Base-by-base conservation (phyloP, 2,329 filamentous ascomycete species). In the Laburnicola sp. region DNA sequence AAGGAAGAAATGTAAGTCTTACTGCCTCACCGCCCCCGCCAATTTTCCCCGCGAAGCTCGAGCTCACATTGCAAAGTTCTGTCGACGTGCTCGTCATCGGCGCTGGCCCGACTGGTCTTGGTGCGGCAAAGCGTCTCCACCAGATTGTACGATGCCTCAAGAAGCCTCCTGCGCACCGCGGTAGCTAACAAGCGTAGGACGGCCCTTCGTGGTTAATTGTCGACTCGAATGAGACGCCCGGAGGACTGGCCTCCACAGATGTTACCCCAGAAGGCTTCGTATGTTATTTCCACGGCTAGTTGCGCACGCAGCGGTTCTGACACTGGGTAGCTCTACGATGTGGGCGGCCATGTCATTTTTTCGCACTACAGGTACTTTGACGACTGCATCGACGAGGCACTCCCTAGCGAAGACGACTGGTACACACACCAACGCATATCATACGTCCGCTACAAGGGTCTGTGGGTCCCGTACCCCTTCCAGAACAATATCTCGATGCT, bases 311-410 rank as follows among this genome's bases (percentile, higher is more conserved):
- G 6, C 27, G 30, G 68, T 71, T 51, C 72, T 56, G 11, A 4
- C 40, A n/a, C 47, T 42, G 40, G 9, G 4, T 56, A 72, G 93
- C 85, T 99, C 68, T 99, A 97, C 84, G 94, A 99, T 78, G 94
- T 99, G 67, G 92, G 92, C 74, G 92, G 92, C 67, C 92, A 97
- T 78, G 92, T 97, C 78, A 97, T 97, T 80, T 97, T 97, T 84
- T 97, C 92, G 66, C 92, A 97, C 85, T 99, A 99, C 88, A 97
- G 97, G 81, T 99, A 99, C 86, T 99, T 99, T 75, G 94, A 99
- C 79, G 94, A 99, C 82, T 95, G 90, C 81, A 87, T 99, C 73
- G 85, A 97, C 75, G 94, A 99, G 82, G 94, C 94, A 46, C 86
- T 99, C 36, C 94, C 94, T 68, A 91, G 91, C 71, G 85, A 91